phyloP scores from a whole-genome alignment of 2,329 filamentous ascomycete species.

The Chaetomium olivaceum region DNA sequence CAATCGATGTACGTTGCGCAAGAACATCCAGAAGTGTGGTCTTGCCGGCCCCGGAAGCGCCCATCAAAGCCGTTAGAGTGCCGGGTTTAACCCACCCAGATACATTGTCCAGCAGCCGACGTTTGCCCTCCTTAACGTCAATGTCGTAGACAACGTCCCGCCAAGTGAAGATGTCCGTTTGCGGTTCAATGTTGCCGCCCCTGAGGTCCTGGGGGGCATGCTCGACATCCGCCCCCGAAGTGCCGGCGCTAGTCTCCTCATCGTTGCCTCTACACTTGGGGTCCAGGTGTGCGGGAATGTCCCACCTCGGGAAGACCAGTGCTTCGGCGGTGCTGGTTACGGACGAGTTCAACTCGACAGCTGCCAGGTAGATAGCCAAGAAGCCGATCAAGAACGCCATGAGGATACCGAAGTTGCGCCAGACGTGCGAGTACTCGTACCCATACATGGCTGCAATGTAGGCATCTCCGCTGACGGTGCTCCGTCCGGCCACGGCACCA shows the following conservation, averaged over 20 bases:
- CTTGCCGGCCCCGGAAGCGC: conserved; percentile 64
- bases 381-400: conserved; percentile 65
- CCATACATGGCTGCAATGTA: conserved; percentile 58
- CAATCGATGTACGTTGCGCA: conserved; percentile 59
- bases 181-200: conserved; percentile 41
- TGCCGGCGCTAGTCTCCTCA: conserved; percentile 24
- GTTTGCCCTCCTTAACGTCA: conserved; percentile 70
- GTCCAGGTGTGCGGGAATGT: conserved; percentile 48
- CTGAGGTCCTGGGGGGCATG: conserved; percentile 27
- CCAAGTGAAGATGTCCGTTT: conserved; percentile 73
- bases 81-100: conserved; percentile 90
- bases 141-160: conserved; percentile 69
- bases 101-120: conserved; percentile 75
- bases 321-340: conserved; percentile 66
- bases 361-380: conserved; percentile 62
- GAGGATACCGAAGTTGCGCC: conserved; percentile 71
- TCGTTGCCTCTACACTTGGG: conserved; percentile 29
- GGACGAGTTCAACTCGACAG: conserved; percentile 65
- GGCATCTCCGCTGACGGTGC: conserved; percentile 59
- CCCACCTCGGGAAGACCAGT: conserved; percentile 64
- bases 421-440: conserved; percentile 60
- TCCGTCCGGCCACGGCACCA: conserved; percentile 55
- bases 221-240: conserved; percentile 36
- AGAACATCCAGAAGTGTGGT: conserved; percentile 61
- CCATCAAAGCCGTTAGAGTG: conserved; percentile 77